phyloP scores from a whole-genome alignment of 176 grass and related monocot genomes.

The Phragmites australis region DNA sequence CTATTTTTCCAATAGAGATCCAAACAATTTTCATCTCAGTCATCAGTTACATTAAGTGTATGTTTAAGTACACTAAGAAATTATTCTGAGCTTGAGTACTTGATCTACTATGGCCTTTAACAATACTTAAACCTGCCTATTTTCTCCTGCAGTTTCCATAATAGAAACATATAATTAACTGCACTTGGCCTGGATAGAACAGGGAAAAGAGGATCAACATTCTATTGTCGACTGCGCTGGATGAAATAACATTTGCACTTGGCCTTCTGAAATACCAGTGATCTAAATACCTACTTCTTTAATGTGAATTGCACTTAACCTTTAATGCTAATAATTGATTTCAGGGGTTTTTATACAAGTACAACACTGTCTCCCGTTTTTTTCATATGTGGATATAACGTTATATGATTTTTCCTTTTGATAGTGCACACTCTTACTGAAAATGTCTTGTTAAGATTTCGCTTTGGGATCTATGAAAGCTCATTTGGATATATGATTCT shows the following conservation, averaged over 20 bases:
- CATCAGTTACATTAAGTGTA: not conserved
- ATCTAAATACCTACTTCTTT: not conserved
- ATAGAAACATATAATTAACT: not conserved
- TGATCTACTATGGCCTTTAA: not conserved
- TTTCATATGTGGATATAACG: not conserved
- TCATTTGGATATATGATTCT: not conserved
- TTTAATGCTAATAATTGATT: not conserved
- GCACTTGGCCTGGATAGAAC: not conserved
- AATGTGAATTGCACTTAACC: not conserved
- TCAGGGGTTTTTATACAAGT: not conserved
- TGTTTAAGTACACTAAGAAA: not conserved
- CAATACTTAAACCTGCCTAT: not conserved
- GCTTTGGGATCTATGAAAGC: not conserved
- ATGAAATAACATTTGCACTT: not conserved
- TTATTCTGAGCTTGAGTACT: not conserved
- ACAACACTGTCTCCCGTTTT: not conserved
- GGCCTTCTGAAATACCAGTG: not conserved
- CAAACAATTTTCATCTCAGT: slow-evolving; percentile 12
- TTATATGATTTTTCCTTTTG: not conserved
- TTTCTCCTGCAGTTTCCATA: not conserved
- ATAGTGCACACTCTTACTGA: slow-evolving; percentile 11
- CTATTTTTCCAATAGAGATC: not conserved
- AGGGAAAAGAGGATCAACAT: not conserved
- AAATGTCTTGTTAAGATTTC: not conserved
- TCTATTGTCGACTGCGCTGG: not conserved